These are phyloP conservation scores for Pleurotus tuoliensis DNA, from an alignment of 768 basidiomycete species.

Conservation along the genomic window DNA sequence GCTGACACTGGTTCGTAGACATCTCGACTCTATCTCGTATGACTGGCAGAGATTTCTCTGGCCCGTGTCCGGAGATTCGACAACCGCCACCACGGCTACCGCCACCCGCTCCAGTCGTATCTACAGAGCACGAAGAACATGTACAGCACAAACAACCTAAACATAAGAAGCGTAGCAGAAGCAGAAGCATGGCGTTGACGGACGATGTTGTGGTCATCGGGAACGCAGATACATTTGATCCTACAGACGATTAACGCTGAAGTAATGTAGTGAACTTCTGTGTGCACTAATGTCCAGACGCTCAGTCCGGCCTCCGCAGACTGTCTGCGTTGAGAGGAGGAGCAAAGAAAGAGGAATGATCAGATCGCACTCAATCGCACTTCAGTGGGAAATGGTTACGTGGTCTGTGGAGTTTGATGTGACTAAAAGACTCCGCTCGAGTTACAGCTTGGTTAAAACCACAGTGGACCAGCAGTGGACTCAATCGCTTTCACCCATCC, in stretches of 20 bases:
- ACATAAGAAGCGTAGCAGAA: constrained; percentile 20
- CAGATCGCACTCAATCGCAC: no score
- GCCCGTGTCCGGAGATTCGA: constrained; percentile 69
- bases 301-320: no score
- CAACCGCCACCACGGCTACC: constrained; percentile 26
- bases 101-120: constrained; percentile 14
- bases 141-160: constrained; percentile 5
- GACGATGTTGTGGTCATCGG: constrained; percentile 21
- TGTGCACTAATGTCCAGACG: no score
- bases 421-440: no score
- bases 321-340: no score
- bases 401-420: no score
- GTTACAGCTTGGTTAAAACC: no score
- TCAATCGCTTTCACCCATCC: no score
- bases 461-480: no score
- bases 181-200: constrained; percentile 13
- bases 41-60: constrained; percentile 85
- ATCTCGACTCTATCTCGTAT: constrained; percentile 70
- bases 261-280: background rate
- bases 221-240: constrained; percentile 14
- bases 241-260: background rate
- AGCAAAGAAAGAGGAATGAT: no score
- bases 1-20: constrained; percentile 37
- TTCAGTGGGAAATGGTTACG: no score
- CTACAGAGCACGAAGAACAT: constrained; percentile 13